Evolutionary conservation across 2,329 filamentous ascomycete genomes (phyloP).

Genomic region (Alternaria incomplexa): DNA sequence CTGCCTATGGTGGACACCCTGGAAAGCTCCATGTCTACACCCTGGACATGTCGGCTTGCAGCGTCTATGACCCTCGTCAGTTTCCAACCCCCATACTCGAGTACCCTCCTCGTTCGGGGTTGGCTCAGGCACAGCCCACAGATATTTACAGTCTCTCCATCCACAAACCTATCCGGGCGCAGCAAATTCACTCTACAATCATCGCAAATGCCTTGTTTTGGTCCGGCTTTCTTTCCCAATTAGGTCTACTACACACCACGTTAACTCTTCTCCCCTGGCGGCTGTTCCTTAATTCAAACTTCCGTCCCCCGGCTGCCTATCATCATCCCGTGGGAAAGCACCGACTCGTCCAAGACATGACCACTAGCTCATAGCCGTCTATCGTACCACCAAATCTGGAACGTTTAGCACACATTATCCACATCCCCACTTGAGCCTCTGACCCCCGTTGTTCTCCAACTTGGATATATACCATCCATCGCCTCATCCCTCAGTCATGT

Average conservation of each 20-base stretch:
- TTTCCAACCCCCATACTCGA: slow-evolving; percentile 19
- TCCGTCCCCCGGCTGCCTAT: slow-evolving; percentile 37
- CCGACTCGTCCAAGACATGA: slow-evolving; percentile 38
- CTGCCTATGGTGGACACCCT: slow-evolving; percentile 34
- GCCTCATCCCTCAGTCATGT: slow-evolving; percentile 40
- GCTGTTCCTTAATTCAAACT: slow-evolving; percentile 39
- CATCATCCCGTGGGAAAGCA: slow-evolving; percentile 33
- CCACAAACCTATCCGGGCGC: slow-evolving; percentile 38
- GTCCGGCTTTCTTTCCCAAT: slow-evolving; percentile 38
- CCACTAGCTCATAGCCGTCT: slow-evolving; percentile 39
- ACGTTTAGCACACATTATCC: slow-evolving; percentile 32
- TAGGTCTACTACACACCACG: slow-evolving; percentile 31
- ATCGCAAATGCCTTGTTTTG: slow-evolving; percentile 43
- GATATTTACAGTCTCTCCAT: slow-evolving; percentile 44
- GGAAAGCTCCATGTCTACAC: slow-evolving; percentile 27
- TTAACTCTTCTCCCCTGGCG: slow-evolving; percentile 32
- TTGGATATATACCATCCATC: slow-evolving; percentile 42
- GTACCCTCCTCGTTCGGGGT: slow-evolving; percentile 28
- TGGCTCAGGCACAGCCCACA: slow-evolving; percentile 48
- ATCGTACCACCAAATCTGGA: slow-evolving; percentile 42
- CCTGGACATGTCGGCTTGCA: slow-evolving; percentile 39
- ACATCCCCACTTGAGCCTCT: slow-evolving; percentile 41
- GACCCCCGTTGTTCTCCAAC: slow-evolving; percentile 31
- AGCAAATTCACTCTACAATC: slow-evolving; percentile 37
- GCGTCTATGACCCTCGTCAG: slow-evolving; percentile 34